Base-by-base conservation (phyloP, 768 basidiomycete species). In the Dictyophora rubrovolvata region DNA sequence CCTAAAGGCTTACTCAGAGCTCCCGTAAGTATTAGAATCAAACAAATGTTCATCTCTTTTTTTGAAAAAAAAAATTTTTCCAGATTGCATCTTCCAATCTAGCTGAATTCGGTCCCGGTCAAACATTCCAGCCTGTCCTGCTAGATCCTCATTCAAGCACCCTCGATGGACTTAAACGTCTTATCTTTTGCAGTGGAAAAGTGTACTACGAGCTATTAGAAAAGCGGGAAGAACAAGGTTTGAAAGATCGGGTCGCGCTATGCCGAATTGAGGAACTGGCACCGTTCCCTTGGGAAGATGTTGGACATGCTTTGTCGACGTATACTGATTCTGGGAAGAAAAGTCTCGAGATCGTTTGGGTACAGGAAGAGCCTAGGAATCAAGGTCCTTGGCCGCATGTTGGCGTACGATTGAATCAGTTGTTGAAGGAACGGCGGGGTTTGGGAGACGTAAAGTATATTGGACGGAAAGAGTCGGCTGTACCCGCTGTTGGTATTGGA, bases 351-450 rank as follows among this genome's bases (percentile, higher is more conserved):
- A 66, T 79, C 34, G 49, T 79, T 8, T 95, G 87, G 83, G 74
- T 89, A 17, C 93, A 96, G 68, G 93, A 94, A 66, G 93, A 94
- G 67, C 85, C 92, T 2, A 80, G 75, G 67, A 95, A 96, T 67
- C 92, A 94, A 69, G 93, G 93, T 1, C 81, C 86, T 1, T 93
- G 78, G 75, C 69, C 73, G 12, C 86, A 89, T 71, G 86, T 90
- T 48, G 69, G 68, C 37, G 74, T 74, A 1, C 74, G 91, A 63
- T 70, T 92, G 56, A 72, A 72, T 6, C 66, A 63, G 20, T 77
- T 90, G 33, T 67, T 91, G 63, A 68, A 69, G 20, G 70, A 64
- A 49, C 61, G 72, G 70, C 70, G 61, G 21, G 18, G 36, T 6
- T 20, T 65, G 60, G 64, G 58, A 61, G 67, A 63, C 22, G 66